Base-by-base conservation (phyloP, 768 basidiomycete species). In the Asterophora lycoperdoides region DNA sequence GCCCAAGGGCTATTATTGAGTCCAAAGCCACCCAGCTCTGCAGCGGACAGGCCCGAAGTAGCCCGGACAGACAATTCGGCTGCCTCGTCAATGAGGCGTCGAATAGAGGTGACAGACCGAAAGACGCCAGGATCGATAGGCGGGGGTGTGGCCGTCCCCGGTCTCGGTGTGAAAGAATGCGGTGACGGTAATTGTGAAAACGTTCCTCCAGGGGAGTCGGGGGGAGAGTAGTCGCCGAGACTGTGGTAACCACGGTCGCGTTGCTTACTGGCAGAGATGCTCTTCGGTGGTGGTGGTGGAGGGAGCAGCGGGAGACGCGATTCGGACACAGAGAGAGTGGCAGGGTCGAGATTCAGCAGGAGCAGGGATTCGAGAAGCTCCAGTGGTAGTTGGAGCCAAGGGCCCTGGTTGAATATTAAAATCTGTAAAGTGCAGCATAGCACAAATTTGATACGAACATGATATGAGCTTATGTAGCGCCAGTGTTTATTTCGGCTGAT, bases 401-500 rank as follows among this genome's bases (percentile, higher is more conserved):
- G 90, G 11, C 92, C 92, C 91, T 94, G 61, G 34, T 43, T 56
- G 52, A 53, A 41, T 39, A 48, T 60, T 44, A 60, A 57, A 30
- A 51, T 15, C 48, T 51, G 34, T 59, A 43, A 29, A 10, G 23
- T 13, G 14, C 11, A 18, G 10, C 5, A 11, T 35, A 17, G 1
- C 14, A 34, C 10, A 45, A 30, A 39, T 23, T 20, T 29, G 20
- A 42, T 49, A 81, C 84, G 51, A 69, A 90, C 89, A 64, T 91
- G 89, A 64, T 89, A 92, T 18, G 90, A 90, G 67, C 87, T 90
- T 68, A 93, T 93, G 60, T 92, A 93, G 23, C 84, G 81, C 92
- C 91, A 93, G 60, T 94, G 92, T 65, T 94, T 94, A 71, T 93
- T 93, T 56, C 92, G 79, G 68, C 86, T 89, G 58, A 94, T 93